phyloP scores from a whole-genome alignment of 495 filamentous ascomycete species.

The Podospora conica region DNA sequence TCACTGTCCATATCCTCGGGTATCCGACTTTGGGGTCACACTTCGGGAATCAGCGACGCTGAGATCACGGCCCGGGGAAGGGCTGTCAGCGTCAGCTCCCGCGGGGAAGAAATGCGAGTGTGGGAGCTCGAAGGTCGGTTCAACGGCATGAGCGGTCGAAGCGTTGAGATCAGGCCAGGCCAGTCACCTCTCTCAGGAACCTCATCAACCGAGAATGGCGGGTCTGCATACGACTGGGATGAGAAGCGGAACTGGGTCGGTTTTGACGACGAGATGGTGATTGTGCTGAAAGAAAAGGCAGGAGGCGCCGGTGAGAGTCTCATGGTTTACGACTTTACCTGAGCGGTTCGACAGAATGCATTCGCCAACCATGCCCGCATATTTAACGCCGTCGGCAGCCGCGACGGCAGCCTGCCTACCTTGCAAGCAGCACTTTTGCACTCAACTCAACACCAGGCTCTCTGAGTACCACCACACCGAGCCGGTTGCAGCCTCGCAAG shows the following conservation, averaged over 20 bases:
- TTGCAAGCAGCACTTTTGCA: background rate
- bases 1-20: conserved; percentile 66
- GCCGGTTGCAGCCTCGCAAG: background rate
- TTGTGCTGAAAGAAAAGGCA: conserved; percentile 68
- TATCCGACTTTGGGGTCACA: conserved; percentile 86
- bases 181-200: conserved; percentile 18
- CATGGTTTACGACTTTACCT: conserved; percentile 91
- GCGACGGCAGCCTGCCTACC: background rate
- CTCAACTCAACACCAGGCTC: background rate
- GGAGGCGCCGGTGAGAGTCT: conserved; percentile 63
- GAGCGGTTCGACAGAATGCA: conserved; percentile 8
- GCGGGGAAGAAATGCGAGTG: conserved; percentile 80
- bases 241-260: conserved; percentile 62
- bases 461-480: background rate
- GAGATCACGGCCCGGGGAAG: conserved; percentile 83
- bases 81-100: conserved; percentile 77
- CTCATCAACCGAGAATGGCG: conserved; percentile 6
- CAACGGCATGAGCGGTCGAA: conserved; percentile 25
- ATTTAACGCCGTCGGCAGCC: background rate
- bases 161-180: conserved; percentile 42
- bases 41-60: conserved; percentile 79
- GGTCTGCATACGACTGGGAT: conserved; percentile 14
- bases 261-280: conserved; percentile 91
- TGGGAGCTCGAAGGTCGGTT: conserved; percentile 87
- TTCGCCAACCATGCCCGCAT: background rate